Evolutionary conservation across 108 stramenopile species (phyloP), one percentile per base, ranked within the genome.

Genomic region (Chaetoceros tenuissimus): DNA sequence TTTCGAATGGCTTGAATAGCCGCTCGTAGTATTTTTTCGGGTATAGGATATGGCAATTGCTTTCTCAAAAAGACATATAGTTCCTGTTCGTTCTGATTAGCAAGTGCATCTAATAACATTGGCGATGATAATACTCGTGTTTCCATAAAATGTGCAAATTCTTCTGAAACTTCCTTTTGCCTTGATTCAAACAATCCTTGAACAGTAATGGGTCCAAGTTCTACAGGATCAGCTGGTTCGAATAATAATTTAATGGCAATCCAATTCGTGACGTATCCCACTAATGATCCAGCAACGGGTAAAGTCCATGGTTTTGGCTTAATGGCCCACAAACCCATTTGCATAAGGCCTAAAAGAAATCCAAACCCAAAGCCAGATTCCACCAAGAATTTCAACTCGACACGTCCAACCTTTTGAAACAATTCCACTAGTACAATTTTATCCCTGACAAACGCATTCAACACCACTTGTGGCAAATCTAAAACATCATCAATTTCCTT

Each of bases 161-260:
- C 81, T 66, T 80, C 82, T 13, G 85, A 77, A 0, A 96, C 95
- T 61, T 93, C 87, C 31, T 73, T 55, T 56, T 96, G 93, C 46
- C 93, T 76, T 55, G 78, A 87, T 51, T 87, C 70, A 66, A 96
- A 96, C 31, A 94, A 64, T 8, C 95, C 95, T 56, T 96, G 95
- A 0, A 96, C 59, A 1, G 69, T 78, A 21, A 82, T 45, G 13
- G 69, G 61, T 48, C 72, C 77, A 29, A 78, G 28, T 49, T 82
- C 71, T 46, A 76, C 68, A 0, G 92, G 92, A 25, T 94, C 69
- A 16, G 92, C 64, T 7, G 94, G 94, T 55, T 76, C 54, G 64
- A 96, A 94, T 16, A 96, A 75, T 45, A 91, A 62, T 54, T 82
- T 82, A 53, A 96, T 67, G 23, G 92, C 94, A 48, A 96, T 57